Evolutionary conservation across 345 rosid genomes (phyloP), one percentile per base, ranked within the genome.

Genomic region (Fremontodendron californicum): DNA sequence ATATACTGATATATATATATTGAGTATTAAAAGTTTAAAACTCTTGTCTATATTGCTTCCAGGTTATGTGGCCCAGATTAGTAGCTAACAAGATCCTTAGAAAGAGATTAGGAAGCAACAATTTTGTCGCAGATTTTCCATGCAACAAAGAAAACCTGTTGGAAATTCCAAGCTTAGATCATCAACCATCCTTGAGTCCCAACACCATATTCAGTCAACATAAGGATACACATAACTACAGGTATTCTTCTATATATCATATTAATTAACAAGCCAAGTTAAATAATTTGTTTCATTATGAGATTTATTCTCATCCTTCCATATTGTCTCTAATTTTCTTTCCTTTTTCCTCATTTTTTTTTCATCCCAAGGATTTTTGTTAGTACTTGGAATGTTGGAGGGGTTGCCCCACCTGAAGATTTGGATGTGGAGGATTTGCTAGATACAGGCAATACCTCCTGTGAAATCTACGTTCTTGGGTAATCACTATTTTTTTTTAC

Each of bases 381-480:
- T 45, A 88, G 96, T 75, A 90, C 98, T 52, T 92, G 98, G 97
- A 94, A 94, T 78, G 97, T 91, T 35, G 98, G 94, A 9, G 98
- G 98, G 35, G 62, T 87, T 81, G 91, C 85, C 72, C 97, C 96
- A 23, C 61, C 73, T 6, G 91, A 91, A 57, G 86, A 82, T 43
- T 49, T 90, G 75, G 93, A 90, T 57, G 83, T 94, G 87, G 89
- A 85, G 63, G 96, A 90, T 73, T 84, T 92, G 86, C 69, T 92
- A 19, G 88, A 87, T 69, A 82, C 81, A 27, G 60, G 76, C 68
- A 81, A 84, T 68, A 80, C 79, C 29, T 55, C 83, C 1, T 89
- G 89, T 49, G 96, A 94, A 82, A 86, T 94, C 79, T 94, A 92
- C 33, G 97, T 92, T 76, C 76, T 92, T 21, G 98, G 98, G 98